These are phyloP conservation scores for Candida andamanensis DNA, from an alignment of 805 yeast species.

Conservation along the genomic window DNA sequence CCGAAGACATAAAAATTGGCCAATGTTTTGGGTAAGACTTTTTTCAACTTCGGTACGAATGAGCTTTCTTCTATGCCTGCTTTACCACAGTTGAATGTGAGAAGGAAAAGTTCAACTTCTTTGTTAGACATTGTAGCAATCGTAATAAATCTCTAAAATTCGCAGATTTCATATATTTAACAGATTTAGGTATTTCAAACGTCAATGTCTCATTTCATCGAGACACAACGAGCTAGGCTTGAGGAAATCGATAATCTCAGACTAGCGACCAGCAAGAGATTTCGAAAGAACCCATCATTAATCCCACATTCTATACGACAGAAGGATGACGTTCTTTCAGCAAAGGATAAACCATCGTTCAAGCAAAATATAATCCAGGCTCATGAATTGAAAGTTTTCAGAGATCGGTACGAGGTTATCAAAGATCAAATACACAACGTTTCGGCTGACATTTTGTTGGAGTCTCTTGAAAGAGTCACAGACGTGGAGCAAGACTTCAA, in stretches of 20 bases:
- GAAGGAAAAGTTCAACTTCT: slow-evolving; percentile 20
- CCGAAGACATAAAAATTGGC: slow-evolving; percentile 56
- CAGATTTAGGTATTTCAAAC: neutral
- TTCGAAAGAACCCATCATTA: slow-evolving; percentile 56
- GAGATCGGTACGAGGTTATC: slow-evolving; percentile 37
- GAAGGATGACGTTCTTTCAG: slow-evolving; percentile 10
- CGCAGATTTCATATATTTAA: neutral
- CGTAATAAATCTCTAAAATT: neutral
- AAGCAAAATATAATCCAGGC: slow-evolving; percentile 56
- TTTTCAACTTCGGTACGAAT: slow-evolving; percentile 23
- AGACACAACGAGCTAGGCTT: slow-evolving; percentile 29
- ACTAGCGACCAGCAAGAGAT: slow-evolving; percentile 55
- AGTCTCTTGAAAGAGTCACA: slow-evolving; percentile 3
- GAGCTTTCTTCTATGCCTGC: slow-evolving; percentile 27
- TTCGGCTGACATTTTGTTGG: slow-evolving; percentile 4
- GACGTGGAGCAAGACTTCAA: slow-evolving; percentile 7
- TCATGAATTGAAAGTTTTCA: slow-evolving; percentile 57
- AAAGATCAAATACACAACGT: slow-evolving; percentile 6
- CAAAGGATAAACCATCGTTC: slow-evolving; percentile 34
- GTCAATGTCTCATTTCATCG: slow-evolving; percentile 25
- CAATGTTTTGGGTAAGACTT: slow-evolving; percentile 23
- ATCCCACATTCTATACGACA: slow-evolving; percentile 22
- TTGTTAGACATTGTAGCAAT: neutral
- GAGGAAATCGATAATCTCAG: slow-evolving; percentile 76
- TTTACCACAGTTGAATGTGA: slow-evolving; percentile 59